Base-by-base conservation (phyloP, 305 asterid genomes). In the Fraxinus sp. region DNA sequence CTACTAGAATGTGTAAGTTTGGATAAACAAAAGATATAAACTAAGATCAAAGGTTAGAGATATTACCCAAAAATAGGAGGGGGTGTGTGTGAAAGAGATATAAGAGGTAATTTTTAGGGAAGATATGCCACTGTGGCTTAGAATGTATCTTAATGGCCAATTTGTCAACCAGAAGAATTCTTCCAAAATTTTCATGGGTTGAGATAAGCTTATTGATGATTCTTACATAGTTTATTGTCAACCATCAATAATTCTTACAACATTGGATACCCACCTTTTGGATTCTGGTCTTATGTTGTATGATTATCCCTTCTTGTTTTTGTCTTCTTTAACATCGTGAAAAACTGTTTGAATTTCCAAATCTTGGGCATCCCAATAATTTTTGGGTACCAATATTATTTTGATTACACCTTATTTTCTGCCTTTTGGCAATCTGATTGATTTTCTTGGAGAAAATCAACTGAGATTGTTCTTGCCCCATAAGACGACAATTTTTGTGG, bases 111-210 rank as follows among this genome's bases (percentile, higher is more conserved):
- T 62, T 52, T 66, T 64, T 78, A 44, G 80, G 84, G 83, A 66
- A 41, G 85, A 88, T 81, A 78, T 84, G 89, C 86, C 87, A 88
- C 78, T 81, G 82, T 82, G 87, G 86, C 86, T 81, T 83, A 14
- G 57, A 81, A 85, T 83, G 81, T 72, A 72, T 81, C 88, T 78
- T 77, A 82, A 86, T 87, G 87, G 84, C 83, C 87, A 85, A 80
- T 83, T 85, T 86, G 72, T 86, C 85, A 81, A 73, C 82, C 85
- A 22, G 78, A 82, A 77, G 4, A 33, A 24, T 36, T 82, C 66
- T 78, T 77, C 79, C 44, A 55, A 77, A 24, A 28, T 39, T 72
- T 68, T 78, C 81, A 33, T 39, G 64, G 71, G 72, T 74, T 37
- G 33, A 81, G 59, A 79, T 76, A 52, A 41, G 49, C 52, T 55